Conservation (phyloP, 148 eudicot species). For the Salicornia ramosissima region DNA sequence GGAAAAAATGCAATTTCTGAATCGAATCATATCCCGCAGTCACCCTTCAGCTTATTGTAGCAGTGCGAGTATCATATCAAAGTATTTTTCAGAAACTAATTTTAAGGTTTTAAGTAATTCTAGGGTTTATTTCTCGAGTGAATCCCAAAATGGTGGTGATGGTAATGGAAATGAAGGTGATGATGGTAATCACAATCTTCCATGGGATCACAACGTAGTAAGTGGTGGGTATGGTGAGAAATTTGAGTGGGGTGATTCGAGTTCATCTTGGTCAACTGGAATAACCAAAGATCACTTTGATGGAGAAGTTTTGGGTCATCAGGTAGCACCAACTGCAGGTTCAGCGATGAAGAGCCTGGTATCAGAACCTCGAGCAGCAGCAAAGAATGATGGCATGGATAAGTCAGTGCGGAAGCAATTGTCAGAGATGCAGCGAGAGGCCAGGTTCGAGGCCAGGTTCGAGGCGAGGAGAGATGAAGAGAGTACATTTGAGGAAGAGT, state of each 20-base stretch:
- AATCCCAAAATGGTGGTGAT: constrained; percentile 25
- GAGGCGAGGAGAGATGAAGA: not conserved
- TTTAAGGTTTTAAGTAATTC: constrained; percentile 23
- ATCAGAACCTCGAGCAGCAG: constrained; percentile 27
- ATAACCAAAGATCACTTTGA: constrained; percentile 74
- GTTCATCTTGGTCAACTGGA: constrained; percentile 76
- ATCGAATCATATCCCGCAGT: constrained; percentile 26
- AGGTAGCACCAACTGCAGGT: constrained; percentile 18
- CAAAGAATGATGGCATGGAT: not conserved
- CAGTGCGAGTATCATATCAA: constrained; percentile 8
- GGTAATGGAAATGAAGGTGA: constrained; percentile 21
- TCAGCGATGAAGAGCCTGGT: not conserved
- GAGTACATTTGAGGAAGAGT: constrained; percentile 29
- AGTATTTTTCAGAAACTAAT: constrained; percentile 17
- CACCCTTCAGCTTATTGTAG: constrained; percentile 3
- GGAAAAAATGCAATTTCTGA: constrained; percentile 34
- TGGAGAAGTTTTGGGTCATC: constrained; percentile 70
- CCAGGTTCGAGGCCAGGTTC: constrained; percentile 26
- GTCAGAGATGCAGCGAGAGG: constrained; percentile 28
- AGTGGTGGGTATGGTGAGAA: constrained; percentile 20
- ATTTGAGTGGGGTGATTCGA: constrained; percentile 45
- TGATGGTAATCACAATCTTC: too few relatives aligned
- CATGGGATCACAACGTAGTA: constrained; percentile 15
- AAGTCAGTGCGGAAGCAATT: not conserved
- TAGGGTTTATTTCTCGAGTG: constrained; percentile 31